Evolutionary conservation across 2,329 filamentous ascomycete species (phyloP).

Genomic region (Monosporascus cannonballus): DNA sequence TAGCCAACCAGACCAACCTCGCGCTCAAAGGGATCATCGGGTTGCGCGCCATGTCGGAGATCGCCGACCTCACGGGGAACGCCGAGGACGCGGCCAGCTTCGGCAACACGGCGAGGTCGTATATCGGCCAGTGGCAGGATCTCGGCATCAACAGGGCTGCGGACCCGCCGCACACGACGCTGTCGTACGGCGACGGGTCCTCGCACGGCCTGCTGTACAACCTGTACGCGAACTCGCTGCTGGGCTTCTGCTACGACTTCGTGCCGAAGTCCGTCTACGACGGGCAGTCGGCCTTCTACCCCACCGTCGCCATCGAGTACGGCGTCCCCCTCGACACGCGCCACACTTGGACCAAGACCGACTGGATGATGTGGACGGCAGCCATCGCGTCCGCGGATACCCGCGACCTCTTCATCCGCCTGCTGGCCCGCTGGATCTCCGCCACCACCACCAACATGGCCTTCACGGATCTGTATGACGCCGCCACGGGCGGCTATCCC

Average conservation of each 20-base stretch:
- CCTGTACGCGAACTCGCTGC: slow-evolving; percentile 70
- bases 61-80: slow-evolving; percentile 58
- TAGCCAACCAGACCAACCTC: slow-evolving; percentile 74
- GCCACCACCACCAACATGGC: slow-evolving; percentile 64
- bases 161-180: slow-evolving; percentile 59
- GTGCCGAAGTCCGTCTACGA: slow-evolving; percentile 71
- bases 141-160: slow-evolving; percentile 64
- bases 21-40: slow-evolving; percentile 80
- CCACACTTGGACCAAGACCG: slow-evolving; percentile 76
- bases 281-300: slow-evolving; percentile 73
- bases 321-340: slow-evolving; percentile 79
- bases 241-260: slow-evolving; percentile 60
- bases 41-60: slow-evolving; percentile 71
- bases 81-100: slow-evolving; percentile 52
- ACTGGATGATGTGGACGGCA: slow-evolving; percentile 85
- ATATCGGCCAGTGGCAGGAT: slow-evolving; percentile 67
- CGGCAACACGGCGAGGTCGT: slow-evolving; percentile 56
- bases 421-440: slow-evolving; percentile 68
- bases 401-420: slow-evolving; percentile 58
- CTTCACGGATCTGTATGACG: slow-evolving; percentile 74
- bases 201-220: slow-evolving; percentile 66
- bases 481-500: slow-evolving; percentile 60
- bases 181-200: slow-evolving; percentile 64
- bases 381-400: slow-evolving; percentile 60
- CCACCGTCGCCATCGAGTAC: slow-evolving; percentile 63